Percentiles rank a stretch among this genome's conserved stretches.
Evolutionary conservation across 2,329 filamentous ascomycete genomes (phyloP).

Genomic region (Pseudogymnoascus sp.): DNA sequence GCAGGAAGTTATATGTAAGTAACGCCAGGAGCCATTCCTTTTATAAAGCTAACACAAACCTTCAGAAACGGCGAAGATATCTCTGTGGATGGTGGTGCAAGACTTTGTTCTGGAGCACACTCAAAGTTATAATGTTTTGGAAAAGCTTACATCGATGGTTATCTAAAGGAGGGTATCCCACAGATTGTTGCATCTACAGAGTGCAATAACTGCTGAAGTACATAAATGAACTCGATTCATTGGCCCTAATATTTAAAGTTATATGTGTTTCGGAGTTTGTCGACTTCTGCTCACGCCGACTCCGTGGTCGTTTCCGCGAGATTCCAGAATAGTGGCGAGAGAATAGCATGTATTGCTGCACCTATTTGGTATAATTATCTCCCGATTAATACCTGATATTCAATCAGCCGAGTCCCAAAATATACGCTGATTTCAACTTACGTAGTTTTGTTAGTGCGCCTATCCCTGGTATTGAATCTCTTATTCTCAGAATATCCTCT

Average conservation of each 20-base stretch:
- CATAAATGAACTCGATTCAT: neutral
- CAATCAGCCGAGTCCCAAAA: neutral
- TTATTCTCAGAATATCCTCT: neutral
- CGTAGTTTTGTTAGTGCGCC: neutral
- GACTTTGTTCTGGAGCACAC: neutral
- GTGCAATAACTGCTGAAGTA: neutral
- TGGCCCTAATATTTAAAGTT: neutral
- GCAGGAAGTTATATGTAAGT: conserved; percentile 45
- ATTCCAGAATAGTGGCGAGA: neutral
- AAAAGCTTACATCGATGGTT: neutral
- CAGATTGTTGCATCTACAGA: neutral
- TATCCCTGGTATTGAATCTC: neutral
- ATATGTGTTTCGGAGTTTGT: neutral
- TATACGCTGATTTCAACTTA: neutral
- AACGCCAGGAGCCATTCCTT: conserved; percentile 1
- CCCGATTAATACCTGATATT: neutral
- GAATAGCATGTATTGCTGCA: neutral
- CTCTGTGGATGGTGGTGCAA: conserved; percentile 29
- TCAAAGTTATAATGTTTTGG: neutral
- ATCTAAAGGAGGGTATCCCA: neutral
- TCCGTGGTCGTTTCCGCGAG: neutral
- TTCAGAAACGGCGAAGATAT: conserved; percentile 35
- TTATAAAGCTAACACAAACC: conserved; percentile 12
- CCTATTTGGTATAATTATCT: neutral
- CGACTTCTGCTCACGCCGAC: neutral